Evolutionary conservation across 2,329 filamentous ascomycete genomes (phyloP).

Genomic region (Clonostachys sp.): DNA sequence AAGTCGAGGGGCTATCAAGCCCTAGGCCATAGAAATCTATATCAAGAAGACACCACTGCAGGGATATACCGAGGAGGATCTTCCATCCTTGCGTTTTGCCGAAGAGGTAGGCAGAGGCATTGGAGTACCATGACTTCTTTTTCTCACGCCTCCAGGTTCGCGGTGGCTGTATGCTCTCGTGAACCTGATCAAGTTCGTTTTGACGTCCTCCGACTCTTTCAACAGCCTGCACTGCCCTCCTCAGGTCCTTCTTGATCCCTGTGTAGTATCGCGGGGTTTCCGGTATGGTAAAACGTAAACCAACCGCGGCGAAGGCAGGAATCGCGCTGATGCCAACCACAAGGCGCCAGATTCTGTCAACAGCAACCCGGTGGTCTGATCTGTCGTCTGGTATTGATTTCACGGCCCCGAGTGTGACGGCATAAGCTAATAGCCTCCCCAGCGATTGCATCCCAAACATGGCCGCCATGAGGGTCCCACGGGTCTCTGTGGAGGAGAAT

Average conservation of each 20-base stretch:
- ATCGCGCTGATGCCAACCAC: slow-evolving; percentile 62
- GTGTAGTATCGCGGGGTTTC: slow-evolving; percentile 35
- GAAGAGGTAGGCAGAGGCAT: neutral
- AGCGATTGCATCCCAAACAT: slow-evolving; percentile 69
- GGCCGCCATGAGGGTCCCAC: slow-evolving; percentile 62
- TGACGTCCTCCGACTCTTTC: neutral
- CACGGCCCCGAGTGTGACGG: slow-evolving; percentile 22
- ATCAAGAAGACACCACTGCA: slow-evolving; percentile 49
- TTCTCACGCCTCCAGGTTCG: neutral
- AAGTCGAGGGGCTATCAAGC: slow-evolving; percentile 32
- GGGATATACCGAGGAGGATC: slow-evolving; percentile 30
- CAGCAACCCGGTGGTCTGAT: slow-evolving; percentile 26
- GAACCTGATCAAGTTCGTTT: neutral
- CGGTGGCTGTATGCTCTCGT: neutral
- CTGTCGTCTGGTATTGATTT: slow-evolving; percentile 36
- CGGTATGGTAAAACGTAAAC: slow-evolving; percentile 58
- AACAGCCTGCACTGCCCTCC: neutral
- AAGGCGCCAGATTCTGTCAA: slow-evolving; percentile 64
- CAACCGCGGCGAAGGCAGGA: slow-evolving; percentile 57
- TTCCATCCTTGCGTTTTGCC: neutral
- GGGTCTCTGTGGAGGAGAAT: slow-evolving; percentile 57
- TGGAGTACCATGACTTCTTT: neutral
- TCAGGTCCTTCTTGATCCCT: neutral
- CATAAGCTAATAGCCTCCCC: slow-evolving; percentile 60
- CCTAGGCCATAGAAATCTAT: slow-evolving; percentile 50